phyloP scores from a whole-genome alignment of 2,329 filamentous ascomycete species.

The Akanthomyces dipterigenus region DNA sequence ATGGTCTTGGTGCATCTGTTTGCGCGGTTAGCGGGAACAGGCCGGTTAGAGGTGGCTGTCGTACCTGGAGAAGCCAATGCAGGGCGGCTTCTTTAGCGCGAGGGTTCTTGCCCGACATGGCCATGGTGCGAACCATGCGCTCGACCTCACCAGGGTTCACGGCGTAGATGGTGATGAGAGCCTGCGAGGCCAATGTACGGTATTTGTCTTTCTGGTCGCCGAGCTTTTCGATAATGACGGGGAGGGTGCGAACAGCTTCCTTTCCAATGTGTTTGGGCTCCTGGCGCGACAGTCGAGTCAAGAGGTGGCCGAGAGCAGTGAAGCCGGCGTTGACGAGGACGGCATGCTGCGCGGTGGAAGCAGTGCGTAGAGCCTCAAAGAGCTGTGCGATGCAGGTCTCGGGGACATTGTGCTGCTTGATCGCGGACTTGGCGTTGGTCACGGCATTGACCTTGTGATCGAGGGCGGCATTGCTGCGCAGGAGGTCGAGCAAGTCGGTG shows the following conservation, averaged over 20 bases:
- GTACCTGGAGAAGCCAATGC: constrained; percentile 75
- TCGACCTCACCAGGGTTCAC: constrained; percentile 69
- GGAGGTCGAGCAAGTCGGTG: constrained; percentile 43
- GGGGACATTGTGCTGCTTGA: constrained; percentile 88
- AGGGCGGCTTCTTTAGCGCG: constrained; percentile 79
- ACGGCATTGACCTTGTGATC: constrained; percentile 67
- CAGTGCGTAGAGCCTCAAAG: constrained; percentile 74
- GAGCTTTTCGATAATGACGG: constrained; percentile 74
- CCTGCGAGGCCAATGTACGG: constrained; percentile 64
- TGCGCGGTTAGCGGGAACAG: background rate
- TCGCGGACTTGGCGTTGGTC: constrained; percentile 72
- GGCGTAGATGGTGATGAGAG: constrained; percentile 70
- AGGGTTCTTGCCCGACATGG: constrained; percentile 72
- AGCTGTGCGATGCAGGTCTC: constrained; percentile 63
- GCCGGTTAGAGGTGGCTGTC: constrained; percentile 13
- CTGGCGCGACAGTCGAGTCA: constrained; percentile 80
- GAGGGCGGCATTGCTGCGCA: constrained; percentile 57
- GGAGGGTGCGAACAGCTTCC: constrained; percentile 64
- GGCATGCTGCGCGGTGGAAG: constrained; percentile 69
- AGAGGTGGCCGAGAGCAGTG: constrained; percentile 77
- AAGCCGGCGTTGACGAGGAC: constrained; percentile 76
- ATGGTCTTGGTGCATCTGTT: constrained; percentile 72
- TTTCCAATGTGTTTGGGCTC: constrained; percentile 67
- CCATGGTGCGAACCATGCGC: constrained; percentile 67
- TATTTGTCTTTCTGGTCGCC: constrained; percentile 86